Percentiles rank a stretch among this genome's conserved stretches.
Evolutionary conservation across 257 asterid species (phyloP).

Genomic region (Solanum gandarillasii): DNA sequence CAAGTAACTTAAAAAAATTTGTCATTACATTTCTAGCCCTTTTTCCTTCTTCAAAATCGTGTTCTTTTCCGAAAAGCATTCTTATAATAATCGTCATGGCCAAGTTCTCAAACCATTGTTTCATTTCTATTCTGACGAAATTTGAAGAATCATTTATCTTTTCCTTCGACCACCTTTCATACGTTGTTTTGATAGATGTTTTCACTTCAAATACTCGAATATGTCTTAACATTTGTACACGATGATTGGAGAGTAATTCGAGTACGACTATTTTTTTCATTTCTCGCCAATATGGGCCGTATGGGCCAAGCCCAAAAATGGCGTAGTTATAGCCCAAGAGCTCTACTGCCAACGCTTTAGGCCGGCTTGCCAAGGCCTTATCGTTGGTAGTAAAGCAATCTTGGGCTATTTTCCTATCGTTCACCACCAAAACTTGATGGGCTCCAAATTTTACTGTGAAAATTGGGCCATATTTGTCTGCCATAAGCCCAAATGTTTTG

Average conservation of each 20-base stretch:
- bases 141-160: background rate
- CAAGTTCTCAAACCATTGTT: slow-evolving; percentile 9
- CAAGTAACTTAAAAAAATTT: background rate
- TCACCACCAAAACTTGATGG: slow-evolving; percentile 3
- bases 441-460: slow-evolving; percentile 16
- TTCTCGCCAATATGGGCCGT: slow-evolving; percentile 18
- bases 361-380: background rate
- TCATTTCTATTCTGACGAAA: slow-evolving; percentile 6
- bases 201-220: slow-evolving; percentile 2
- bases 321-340: slow-evolving; percentile 10
- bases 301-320: slow-evolving; percentile 2
- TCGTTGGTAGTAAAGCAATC: slow-evolving; percentile 1
- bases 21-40: background rate
- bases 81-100: slow-evolving; percentile 3
- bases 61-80: slow-evolving; percentile 14
- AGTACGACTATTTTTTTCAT: slow-evolving; percentile 5
- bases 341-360: background rate
- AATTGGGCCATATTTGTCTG: slow-evolving; percentile 22
- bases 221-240: slow-evolving; percentile 9
- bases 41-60: background rate
- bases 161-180: background rate
- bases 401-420: slow-evolving; percentile 5
- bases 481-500: slow-evolving; percentile 7
- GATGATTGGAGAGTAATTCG: slow-evolving; percentile 7
- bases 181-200: background rate